Evolutionary conservation across 2,329 filamentous ascomycete genomes (phyloP).

Genomic region (Microdochium trichocladiopsis): DNA sequence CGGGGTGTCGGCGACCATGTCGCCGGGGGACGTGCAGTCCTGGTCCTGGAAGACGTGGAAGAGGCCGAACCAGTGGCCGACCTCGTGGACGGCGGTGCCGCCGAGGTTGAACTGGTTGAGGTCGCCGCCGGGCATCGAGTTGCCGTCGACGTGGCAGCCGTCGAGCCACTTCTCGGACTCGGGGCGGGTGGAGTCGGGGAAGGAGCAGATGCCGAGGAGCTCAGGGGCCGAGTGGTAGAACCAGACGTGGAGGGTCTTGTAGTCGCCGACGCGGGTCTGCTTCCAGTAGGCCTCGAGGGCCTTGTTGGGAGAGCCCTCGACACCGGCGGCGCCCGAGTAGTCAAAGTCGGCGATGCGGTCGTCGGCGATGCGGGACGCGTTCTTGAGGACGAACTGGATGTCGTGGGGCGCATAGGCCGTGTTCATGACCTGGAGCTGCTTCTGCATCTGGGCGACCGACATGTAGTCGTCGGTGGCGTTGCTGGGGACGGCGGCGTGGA

Average conservation of each 20-base stretch:
- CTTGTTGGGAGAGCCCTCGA: background rate
- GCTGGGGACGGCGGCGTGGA: background rate
- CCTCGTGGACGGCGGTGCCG: constrained; percentile 26
- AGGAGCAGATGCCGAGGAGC: constrained; percentile 3
- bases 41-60: constrained; percentile 37
- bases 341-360: background rate
- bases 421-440: constrained; percentile 3
- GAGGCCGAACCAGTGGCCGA: constrained; percentile 42
- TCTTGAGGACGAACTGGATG: constrained; percentile 2
- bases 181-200: constrained; percentile 9
- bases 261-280: constrained; percentile 1
- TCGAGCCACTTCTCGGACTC: constrained; percentile 1
- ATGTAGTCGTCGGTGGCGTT: background rate
- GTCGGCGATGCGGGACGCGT: constrained; percentile 1
- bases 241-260: constrained; percentile 4
- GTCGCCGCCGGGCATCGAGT: background rate
- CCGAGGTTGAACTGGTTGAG: constrained; percentile 4
- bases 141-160: background rate
- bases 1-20: constrained; percentile 32
- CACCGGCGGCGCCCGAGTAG: background rate
- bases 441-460: background rate
- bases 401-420: background rate
- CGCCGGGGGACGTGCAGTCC: constrained; percentile 30
- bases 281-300: constrained; percentile 1
- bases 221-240: constrained; percentile 8